A percentile compares a stretch with the other conserved stretches of the same genome.
Evolutionary conservation across 371 early-diverging fungal species (phyloP).

Genomic region (Nematocida ironsii): DNA sequence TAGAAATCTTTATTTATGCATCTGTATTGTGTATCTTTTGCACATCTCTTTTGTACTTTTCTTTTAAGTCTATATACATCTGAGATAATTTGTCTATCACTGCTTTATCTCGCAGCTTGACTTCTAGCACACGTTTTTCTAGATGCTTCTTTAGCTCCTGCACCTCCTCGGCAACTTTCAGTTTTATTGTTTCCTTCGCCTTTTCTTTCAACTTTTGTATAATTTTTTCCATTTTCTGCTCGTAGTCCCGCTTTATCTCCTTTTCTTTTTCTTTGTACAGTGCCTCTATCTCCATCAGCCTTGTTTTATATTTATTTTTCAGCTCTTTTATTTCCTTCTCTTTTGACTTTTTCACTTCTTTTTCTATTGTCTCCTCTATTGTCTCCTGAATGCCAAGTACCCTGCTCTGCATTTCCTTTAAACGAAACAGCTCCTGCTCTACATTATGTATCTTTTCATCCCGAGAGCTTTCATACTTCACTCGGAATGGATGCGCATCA

Average conservation of each 20-base stretch:
- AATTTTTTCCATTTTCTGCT: conserved; percentile 33
- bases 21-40: conserved; percentile 28
- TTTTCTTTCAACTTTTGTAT: conserved; percentile 30
- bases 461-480: conserved; percentile 34
- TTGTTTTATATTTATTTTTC: conserved; percentile 24
- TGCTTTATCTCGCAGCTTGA: conserved; percentile 31
- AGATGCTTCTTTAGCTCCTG: conserved; percentile 74
- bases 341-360: conserved; percentile 50
- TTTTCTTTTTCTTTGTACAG: conserved; percentile 41
- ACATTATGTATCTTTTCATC: conserved; percentile 39
- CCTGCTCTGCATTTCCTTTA: conserved; percentile 61
- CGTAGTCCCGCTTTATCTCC: conserved; percentile 44
- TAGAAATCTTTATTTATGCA: background rate
- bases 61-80: conserved; percentile 56
- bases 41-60: conserved; percentile 54
- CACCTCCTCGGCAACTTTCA: conserved; percentile 57
- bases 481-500: background rate
- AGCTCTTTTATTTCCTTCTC: conserved; percentile 52
- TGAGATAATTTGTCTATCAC: conserved; percentile 54
- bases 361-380: conserved; percentile 52
- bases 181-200: conserved; percentile 15
- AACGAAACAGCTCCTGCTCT: conserved; percentile 57
- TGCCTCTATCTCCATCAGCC: conserved; percentile 40
- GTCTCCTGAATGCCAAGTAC: conserved; percentile 52
- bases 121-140: conserved; percentile 30